Conservation (phyloP, 306 rosid genomes). For the Gastrolobium villosum region DNA sequence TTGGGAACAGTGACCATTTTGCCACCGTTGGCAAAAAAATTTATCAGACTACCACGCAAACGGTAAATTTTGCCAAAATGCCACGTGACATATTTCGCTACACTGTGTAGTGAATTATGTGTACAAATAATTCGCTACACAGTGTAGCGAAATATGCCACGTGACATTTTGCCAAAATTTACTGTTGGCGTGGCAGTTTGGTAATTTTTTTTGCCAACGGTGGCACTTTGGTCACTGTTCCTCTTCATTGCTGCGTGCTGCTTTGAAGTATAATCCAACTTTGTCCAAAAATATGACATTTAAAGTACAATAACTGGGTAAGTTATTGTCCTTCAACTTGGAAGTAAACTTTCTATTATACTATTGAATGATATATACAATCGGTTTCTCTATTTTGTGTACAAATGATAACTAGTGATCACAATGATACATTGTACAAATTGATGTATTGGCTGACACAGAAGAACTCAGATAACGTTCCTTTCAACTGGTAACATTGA, state of each 20-base stretch:
- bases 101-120: too few species aligned
- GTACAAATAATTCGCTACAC: too few species aligned
- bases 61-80: too few species aligned
- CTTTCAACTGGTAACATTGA: conserved; percentile 49
- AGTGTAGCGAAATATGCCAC: too few species aligned
- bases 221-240: too few species aligned
- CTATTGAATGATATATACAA: conserved; percentile 49
- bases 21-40: too few species aligned
- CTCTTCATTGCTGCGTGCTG: not conserved
- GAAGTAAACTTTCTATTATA: conserved; percentile 40
- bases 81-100: too few species aligned
- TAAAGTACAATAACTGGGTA: conserved; percentile 14
- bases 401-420: conserved; percentile 9
- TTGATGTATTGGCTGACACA: conserved; percentile 21
- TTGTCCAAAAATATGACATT: not conserved
- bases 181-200: too few species aligned
- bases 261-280: conserved; percentile 2
- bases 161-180: too few species aligned
- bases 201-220: too few species aligned
- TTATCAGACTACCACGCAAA: too few species aligned
- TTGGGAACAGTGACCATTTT: too few species aligned
- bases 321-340: conserved; percentile 18
- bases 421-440: conserved; percentile 38
- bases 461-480: conserved; percentile 37
- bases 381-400: conserved; percentile 39